Percentiles rank a stretch among this genome's conserved stretches.
phyloP scores from a whole-genome alignment of 2,329 filamentous ascomycete species.

The Endocalyx cinctus region DNA sequence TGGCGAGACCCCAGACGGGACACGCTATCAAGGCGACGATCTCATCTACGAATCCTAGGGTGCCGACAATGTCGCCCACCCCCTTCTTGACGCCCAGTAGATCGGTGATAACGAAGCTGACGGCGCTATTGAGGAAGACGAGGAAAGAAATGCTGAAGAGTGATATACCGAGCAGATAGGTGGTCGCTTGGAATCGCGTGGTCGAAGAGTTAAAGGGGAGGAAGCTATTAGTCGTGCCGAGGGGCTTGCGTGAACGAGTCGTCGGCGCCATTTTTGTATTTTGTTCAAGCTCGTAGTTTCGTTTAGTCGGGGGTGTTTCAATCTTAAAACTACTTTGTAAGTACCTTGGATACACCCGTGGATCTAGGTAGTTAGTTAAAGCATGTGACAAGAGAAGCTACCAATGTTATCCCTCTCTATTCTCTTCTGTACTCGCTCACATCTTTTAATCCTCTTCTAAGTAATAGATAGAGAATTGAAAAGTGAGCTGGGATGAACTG shows the following conservation, averaged over 20 bases:
- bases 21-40: slow-evolving; percentile 76
- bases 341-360: too few species aligned
- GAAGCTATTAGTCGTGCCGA: slow-evolving; percentile 27
- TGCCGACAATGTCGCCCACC: slow-evolving; percentile 78
- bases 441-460: too few species aligned
- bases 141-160: slow-evolving; percentile 87
- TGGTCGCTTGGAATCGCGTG: slow-evolving; percentile 59
- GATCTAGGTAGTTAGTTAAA: too few species aligned
- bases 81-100: slow-evolving; percentile 68
- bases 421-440: too few species aligned
- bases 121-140: slow-evolving; percentile 80
- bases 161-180: slow-evolving; percentile 77
- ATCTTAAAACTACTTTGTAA: too few species aligned
- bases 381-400: too few species aligned
- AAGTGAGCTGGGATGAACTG: too few species aligned
- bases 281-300: too few species aligned
- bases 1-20: slow-evolving; percentile 72
- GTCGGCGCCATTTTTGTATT: slow-evolving; percentile 7
- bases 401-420: too few species aligned
- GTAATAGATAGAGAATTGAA: too few species aligned
- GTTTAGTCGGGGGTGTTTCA: too few species aligned
- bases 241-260: slow-evolving; percentile 12
- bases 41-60: slow-evolving; percentile 81
- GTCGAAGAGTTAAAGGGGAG: slow-evolving; percentile 57
- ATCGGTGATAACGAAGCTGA: slow-evolving; percentile 82